Conservation (phyloP, 306 rosid genomes). For the Gynostemma pentaphyllum region DNA sequence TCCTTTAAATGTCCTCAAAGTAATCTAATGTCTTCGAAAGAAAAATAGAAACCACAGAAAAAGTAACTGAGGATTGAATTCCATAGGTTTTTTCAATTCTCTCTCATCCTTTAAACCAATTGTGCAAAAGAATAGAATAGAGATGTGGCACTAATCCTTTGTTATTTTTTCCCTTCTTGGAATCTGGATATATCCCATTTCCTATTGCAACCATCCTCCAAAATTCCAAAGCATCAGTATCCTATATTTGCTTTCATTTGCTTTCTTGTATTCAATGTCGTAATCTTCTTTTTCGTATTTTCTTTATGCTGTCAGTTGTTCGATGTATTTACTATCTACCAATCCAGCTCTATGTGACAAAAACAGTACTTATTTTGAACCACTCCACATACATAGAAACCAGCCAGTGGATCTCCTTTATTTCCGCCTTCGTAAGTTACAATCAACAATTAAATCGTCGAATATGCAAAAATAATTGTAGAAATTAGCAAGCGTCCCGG, state of each 20-base stretch:
- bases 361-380: background rate
- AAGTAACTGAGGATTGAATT: background rate
- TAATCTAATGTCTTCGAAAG: background rate
- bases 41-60: background rate
- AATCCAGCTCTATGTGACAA: background rate
- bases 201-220: background rate
- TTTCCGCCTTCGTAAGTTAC: background rate
- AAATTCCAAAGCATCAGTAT: background rate
- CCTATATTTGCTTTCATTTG: background rate
- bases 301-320: background rate
- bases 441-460: background rate
- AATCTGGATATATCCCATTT: slow-evolving; percentile 8
- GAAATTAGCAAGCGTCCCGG: background rate
- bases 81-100: background rate
- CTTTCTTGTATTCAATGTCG: background rate
- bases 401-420: background rate
- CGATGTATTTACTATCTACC: background rate
- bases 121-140: slow-evolving; percentile 1
- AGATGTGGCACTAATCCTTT: background rate
- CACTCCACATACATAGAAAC: background rate
- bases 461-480: background rate
- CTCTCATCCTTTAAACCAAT: background rate
- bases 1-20: slow-evolving; percentile 9
- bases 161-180: slow-evolving; percentile 7
- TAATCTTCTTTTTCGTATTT: background rate